Evolutionary conservation across 768 basidiomycete genomes (phyloP).

Genomic region (Dictyophora rubrovolvata): DNA sequence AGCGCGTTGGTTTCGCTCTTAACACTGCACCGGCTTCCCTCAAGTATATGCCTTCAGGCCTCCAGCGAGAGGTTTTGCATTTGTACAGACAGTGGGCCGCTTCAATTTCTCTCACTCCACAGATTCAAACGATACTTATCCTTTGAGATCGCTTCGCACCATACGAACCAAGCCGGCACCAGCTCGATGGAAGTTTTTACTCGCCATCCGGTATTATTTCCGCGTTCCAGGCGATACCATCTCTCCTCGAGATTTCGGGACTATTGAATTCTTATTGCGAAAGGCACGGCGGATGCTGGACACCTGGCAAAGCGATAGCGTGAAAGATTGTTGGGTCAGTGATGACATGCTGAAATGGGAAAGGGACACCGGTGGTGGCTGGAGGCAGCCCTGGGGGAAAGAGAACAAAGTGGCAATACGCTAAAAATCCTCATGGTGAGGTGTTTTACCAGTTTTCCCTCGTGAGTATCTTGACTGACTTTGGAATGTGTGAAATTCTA

Average conservation of each 20-base stretch:
- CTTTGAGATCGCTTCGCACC: slow-evolving; percentile 63
- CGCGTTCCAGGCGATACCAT: slow-evolving; percentile 49
- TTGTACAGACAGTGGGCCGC: slow-evolving; percentile 42
- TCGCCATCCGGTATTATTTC: slow-evolving; percentile 63
- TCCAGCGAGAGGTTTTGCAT: slow-evolving; percentile 42
- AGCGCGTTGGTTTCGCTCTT: no score
- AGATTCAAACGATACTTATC: background rate
- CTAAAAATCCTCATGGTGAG: background rate
- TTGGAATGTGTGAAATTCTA: background rate
- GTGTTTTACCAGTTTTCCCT: background rate
- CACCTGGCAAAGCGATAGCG: slow-evolving; percentile 51
- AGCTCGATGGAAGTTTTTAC: slow-evolving; percentile 53
- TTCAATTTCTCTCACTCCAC: slow-evolving; percentile 1
- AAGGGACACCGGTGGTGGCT: slow-evolving; percentile 17
- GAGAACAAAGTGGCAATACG: background rate
- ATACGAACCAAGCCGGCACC: slow-evolving; percentile 52
- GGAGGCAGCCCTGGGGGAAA: background rate
- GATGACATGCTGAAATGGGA: slow-evolving; percentile 63
- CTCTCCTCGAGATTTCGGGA: slow-evolving; percentile 54
- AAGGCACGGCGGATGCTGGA: slow-evolving; percentile 55
- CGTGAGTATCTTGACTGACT: background rate
- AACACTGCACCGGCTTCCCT: no score
- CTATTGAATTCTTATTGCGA: slow-evolving; percentile 69
- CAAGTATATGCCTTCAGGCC: slow-evolving; percentile 28
- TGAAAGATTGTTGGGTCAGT: slow-evolving; percentile 70